Evolutionary conservation across 2,329 filamentous ascomycete genomes (phyloP), one percentile per base, ranked within the genome.

Genomic region (Macrophomina tecta): DNA sequence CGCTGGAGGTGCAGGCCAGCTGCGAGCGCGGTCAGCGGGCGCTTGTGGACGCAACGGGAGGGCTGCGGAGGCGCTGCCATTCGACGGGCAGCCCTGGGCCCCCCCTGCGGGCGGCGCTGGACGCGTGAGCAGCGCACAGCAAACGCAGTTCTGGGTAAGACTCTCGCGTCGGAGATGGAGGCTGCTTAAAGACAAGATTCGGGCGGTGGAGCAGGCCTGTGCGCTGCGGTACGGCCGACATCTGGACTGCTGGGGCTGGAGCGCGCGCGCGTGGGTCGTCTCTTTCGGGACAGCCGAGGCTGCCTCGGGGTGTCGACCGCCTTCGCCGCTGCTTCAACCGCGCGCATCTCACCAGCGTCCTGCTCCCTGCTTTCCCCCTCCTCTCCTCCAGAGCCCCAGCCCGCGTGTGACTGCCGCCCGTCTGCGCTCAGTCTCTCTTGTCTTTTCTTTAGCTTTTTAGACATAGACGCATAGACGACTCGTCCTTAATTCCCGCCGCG

Each of bases 201-300:
- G 23, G 51, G 38, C 51, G 30, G 51, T 23, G 18, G 18, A 7
- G 11, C 11, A n/a, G 55, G 38, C 16, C 55, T 40, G 55, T 60
- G 55, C 55, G 55, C 55, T 60, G 55, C 55, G 55, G 38, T 60
- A 60, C 55, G 55, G 55, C 55, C 55, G 55, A 60, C 53, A 56
- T 58, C 42, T 23, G 46, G 23, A 11, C 18, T 32, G 48, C 23
- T 23, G 23, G 23, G 23, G 18, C 48, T 11, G 8, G 28, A 12
- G 38, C 42, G 56, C 23, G 40, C 8, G 56, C 42, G 42, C 38
- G 60, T 52, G 32, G 32, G 46, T 45, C 6, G 58, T 40, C 60
- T 34, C 34, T 23, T 38, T 48, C 9, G 48, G 48, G 46, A 16
- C 23, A 64, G 61, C 61, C 61, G 61, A 64, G 61, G 61, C 61